Evolutionary conservation across 1,284 basidiomycete species (phyloP).

Genomic region (Cryptococcus jaspeensis): DNA sequence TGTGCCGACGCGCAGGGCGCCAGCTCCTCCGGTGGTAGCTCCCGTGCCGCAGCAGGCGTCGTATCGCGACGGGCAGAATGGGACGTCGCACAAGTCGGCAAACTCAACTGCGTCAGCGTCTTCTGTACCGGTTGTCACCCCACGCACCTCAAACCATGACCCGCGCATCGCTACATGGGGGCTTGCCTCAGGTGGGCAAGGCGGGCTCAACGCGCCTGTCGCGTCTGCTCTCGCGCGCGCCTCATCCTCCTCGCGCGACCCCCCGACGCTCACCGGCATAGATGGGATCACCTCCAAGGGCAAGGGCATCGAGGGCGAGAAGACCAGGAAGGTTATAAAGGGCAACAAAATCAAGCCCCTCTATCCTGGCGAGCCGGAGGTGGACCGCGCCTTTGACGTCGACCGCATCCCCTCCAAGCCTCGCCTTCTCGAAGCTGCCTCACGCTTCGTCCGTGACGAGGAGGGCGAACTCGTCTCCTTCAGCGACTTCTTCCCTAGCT

Average conservation of each 20-base stretch:
- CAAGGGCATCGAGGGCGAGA: neutral
- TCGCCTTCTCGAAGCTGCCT: constrained; percentile 39
- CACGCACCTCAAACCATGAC: neutral
- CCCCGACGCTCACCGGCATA: neutral
- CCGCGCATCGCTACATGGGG: neutral
- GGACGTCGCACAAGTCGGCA: too few relatives aligned
- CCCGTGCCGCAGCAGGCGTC: too few relatives aligned
- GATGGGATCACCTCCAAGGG: neutral
- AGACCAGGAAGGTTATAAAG: neutral
- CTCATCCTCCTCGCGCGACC: too few relatives aligned
- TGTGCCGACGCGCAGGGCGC: too few relatives aligned
- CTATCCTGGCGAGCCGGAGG: neutral
- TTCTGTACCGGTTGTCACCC: too few relatives aligned
- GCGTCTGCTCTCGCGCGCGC: neutral
- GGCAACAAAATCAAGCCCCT: neutral
- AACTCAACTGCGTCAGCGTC: too few relatives aligned
- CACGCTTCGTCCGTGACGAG: constrained; percentile 41
- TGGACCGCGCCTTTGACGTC: constrained; percentile 23
- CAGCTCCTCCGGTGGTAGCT: too few relatives aligned
- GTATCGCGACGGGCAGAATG: too few relatives aligned
- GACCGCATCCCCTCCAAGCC: constrained; percentile 31
- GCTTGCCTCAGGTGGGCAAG: neutral
- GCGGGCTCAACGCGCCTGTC: neutral
- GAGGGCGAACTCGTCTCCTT: constrained; percentile 39
- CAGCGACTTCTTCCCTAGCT: constrained; percentile 36